These are phyloP conservation scores for Leucosporidium creatinivorum DNA, from an alignment of 768 basidiomycete species.

Conservation along the genomic window DNA sequence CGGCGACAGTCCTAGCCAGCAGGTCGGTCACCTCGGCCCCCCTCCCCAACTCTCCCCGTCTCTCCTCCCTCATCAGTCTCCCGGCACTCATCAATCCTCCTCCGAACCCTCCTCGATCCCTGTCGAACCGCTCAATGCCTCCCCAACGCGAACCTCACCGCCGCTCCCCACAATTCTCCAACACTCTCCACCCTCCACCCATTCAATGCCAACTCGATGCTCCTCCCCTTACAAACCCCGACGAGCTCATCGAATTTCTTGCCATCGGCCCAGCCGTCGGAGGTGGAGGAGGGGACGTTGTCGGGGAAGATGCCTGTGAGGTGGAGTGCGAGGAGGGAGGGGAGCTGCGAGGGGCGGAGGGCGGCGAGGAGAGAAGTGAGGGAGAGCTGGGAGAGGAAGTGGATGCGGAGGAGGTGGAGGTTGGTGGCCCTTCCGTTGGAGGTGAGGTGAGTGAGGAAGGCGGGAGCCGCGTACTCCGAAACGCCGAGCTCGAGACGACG, in stretches of 20 bases:
- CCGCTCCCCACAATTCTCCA: too few species aligned
- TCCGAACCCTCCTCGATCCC: too few species aligned
- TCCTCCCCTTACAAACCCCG: not conserved
- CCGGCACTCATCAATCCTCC: too few species aligned
- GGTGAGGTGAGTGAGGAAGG: not conserved
- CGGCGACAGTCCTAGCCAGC: too few species aligned
- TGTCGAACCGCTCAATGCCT: too few species aligned
- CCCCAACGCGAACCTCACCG: too few species aligned
- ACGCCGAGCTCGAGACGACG: slow-evolving; percentile 24
- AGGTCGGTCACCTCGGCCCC: too few species aligned
- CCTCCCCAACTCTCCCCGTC: too few species aligned
- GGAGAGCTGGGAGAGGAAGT: not conserved
- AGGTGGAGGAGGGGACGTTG: not conserved
- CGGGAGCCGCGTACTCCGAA: not conserved
- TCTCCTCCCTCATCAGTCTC: too few species aligned
- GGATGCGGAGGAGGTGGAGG: slow-evolving; percentile 16
- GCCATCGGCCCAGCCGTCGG: not conserved
- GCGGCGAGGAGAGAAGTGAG: not conserved
- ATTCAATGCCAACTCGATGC: slow-evolving; percentile 1
- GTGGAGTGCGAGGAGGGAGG: slow-evolving; percentile 4
- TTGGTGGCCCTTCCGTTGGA: fast-evolving
- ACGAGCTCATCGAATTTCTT: not conserved
- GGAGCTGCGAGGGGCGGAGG: not conserved
- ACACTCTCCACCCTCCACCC: not conserved
- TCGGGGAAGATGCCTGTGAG: slow-evolving; percentile 13